Percentiles rank a stretch among this genome's conserved stretches.
These are phyloP conservation scores for Lepidium sativum DNA, from an alignment of 345 rosid genomes.

Conservation along the genomic window DNA sequence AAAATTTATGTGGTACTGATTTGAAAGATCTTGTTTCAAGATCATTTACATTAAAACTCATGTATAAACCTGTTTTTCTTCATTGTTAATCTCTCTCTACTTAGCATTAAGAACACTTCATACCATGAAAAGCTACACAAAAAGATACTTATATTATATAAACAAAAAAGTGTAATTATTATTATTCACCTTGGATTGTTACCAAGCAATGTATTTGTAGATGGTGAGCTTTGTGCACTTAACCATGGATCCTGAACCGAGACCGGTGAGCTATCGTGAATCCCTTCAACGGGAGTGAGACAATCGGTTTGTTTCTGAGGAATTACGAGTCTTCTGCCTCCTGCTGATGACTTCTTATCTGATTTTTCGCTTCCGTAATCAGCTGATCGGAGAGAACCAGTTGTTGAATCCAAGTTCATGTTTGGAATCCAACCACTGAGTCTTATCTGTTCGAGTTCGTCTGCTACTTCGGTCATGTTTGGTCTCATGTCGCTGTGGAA, in stretches of 20 bases:
- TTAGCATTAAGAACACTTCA: slow-evolving; percentile 10
- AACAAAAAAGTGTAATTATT: slow-evolving; percentile 8
- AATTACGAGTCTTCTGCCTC: slow-evolving; percentile 35
- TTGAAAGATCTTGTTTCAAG: slow-evolving; percentile 21
- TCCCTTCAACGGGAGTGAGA: slow-evolving; percentile 34
- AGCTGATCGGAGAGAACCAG: slow-evolving; percentile 42
- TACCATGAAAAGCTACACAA: slow-evolving; percentile 7
- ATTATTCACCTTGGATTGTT: slow-evolving; percentile 37
- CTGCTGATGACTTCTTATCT: slow-evolving; percentile 22
- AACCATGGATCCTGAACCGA: slow-evolving; percentile 76
- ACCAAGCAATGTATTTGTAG: slow-evolving; percentile 60
- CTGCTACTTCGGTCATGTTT: slow-evolving; percentile 79
- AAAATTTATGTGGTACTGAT: not conserved
- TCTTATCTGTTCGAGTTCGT: slow-evolving; percentile 69
- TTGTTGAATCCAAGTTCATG: slow-evolving; percentile 42
- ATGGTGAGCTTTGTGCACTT: slow-evolving; percentile 85
- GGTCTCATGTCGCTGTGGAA: slow-evolving; percentile 91
- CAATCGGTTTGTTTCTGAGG: slow-evolving; percentile 30
- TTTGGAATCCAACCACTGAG: slow-evolving; percentile 63
- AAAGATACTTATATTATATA: not conserved
- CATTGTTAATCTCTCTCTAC: slow-evolving; percentile 4
- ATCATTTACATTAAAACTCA: not conserved
- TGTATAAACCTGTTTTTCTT: not conserved
- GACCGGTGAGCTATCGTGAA: slow-evolving; percentile 49
- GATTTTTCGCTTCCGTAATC: slow-evolving; percentile 32